Evolutionary conservation across 805 yeast genomes (phyloP).

Genomic region (Schwanniomyces pseudopolymorphus): DNA sequence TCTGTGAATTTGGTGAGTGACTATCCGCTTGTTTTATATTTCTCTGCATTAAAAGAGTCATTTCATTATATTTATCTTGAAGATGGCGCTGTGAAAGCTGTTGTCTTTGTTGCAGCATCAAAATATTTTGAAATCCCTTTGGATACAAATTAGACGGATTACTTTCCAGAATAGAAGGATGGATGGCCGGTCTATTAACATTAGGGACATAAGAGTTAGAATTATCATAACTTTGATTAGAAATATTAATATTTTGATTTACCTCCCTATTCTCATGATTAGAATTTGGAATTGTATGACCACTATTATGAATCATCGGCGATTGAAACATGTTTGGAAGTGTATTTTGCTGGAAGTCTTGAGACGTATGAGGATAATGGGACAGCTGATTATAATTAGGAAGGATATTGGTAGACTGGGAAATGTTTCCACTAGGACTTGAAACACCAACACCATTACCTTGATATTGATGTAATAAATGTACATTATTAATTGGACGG

Average conservation of each 20-base stretch:
- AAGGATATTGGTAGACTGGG: neutral
- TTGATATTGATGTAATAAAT: neutral
- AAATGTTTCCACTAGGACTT: neutral
- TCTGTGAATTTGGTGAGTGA: neutral
- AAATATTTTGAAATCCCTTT: neutral
- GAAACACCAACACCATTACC: neutral
- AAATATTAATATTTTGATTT: neutral
- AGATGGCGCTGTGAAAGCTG: neutral
- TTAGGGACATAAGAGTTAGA: neutral
- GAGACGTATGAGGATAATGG: neutral
- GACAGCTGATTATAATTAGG: neutral
- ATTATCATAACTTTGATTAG: neutral
- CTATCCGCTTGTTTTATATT: neutral
- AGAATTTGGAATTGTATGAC: neutral
- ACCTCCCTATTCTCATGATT: neutral
- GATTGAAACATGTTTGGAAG: neutral
- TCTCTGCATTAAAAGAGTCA: neutral
- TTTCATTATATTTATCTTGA: slow-evolving; percentile 1
- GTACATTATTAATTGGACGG: too few relatives aligned
- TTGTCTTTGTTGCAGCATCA: slow-evolving; percentile 3
- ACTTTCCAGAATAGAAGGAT: neutral
- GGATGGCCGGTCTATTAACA: neutral
- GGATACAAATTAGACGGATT: neutral
- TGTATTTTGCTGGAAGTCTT: neutral
- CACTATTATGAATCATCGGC: neutral